phyloP scores from a whole-genome alignment of 352 stramenopile species.

The Phytophthora pinifolia region DNA sequence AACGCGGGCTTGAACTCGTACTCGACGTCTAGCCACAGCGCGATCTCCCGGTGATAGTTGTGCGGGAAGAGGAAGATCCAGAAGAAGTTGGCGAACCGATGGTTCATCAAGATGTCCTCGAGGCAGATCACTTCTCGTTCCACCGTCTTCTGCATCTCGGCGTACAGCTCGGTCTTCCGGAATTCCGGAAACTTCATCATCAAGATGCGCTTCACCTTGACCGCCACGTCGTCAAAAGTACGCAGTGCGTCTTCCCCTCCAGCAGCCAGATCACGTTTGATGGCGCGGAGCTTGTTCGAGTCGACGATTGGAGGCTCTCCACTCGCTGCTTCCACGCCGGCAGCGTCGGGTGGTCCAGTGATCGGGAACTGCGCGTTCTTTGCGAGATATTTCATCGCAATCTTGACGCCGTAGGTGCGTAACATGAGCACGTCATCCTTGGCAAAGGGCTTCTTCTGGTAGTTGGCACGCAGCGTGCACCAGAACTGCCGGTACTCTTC shows the following conservation, averaged over 20 bases:
- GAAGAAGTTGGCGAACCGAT: conserved; percentile 87
- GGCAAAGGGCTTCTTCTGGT: conserved; percentile 62
- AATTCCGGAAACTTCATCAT: conserved; percentile 84
- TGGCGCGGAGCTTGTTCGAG: conserved; percentile 57
- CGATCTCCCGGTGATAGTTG: conserved; percentile 87
- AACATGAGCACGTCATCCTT: conserved; percentile 86
- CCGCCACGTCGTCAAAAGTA: conserved; percentile 77
- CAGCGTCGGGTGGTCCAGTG: conserved; percentile 23
- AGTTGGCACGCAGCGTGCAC: conserved; percentile 69
- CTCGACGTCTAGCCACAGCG: conserved; percentile 83
- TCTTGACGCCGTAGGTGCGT: conserved; percentile 86
- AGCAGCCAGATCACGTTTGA: conserved; percentile 77
- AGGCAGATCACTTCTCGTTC: conserved; percentile 80
- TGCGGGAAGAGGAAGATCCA: conserved; percentile 89
- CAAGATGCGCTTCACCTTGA: conserved; percentile 74
- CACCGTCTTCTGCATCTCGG: conserved; percentile 79
- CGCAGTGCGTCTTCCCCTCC: conserved; percentile 79
- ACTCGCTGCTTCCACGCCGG: conserved; percentile 19
- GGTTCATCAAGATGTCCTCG: conserved; percentile 88
- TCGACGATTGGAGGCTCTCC: conserved; percentile 48
- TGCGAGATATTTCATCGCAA: conserved; percentile 83
- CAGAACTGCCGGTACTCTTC: conserved; percentile 77
- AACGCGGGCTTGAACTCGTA: conserved; percentile 89
- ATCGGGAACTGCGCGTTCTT: conserved; percentile 84
- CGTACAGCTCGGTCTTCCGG: conserved; percentile 76